Percentiles rank a stretch among this genome's conserved stretches.
phyloP scores from a whole-genome alignment of 371 early-diverging fungal genomes.

The Circinella minor region DNA sequence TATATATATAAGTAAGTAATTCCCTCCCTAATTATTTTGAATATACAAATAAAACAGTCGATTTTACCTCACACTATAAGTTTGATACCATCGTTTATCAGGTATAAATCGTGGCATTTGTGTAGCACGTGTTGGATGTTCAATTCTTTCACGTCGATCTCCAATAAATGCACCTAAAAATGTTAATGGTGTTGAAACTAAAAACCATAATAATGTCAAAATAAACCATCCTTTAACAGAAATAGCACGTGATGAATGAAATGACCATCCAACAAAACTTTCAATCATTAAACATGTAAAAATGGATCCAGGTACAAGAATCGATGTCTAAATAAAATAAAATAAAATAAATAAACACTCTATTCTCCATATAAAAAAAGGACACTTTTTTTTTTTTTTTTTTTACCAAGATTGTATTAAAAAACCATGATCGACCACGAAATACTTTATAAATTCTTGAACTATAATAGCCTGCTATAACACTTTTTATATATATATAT shows the following conservation, averaged over 20 bases:
- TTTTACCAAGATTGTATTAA: conserved; percentile 45
- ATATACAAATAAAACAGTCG: too few species aligned
- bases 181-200: conserved; percentile 35
- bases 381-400: too few species aligned
- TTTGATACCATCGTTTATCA: conserved; percentile 46
- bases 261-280: conserved; percentile 38
- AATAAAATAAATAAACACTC: neutral
- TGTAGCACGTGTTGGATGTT: conserved; percentile 46
- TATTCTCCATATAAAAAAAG: too few species aligned
- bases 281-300: conserved; percentile 23
- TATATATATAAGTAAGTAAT: too few species aligned
- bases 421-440: conserved; percentile 49
- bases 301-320: conserved; percentile 34
- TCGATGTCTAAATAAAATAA: conserved; percentile 29
- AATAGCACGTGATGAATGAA: conserved; percentile 47
- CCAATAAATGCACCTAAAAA: conserved; percentile 45
- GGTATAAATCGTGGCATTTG: conserved; percentile 52
- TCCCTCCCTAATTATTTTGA: too few species aligned
- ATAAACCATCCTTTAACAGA: conserved; percentile 43
- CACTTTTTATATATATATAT: conserved; percentile 26
- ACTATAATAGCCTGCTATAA: conserved; percentile 44
- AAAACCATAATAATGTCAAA: conserved; percentile 32
- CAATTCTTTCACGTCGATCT: conserved; percentile 38
- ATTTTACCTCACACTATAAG: conserved; percentile 35
- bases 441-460: conserved; percentile 51